Conservation (phyloP, 495 filamentous ascomycete species). For the Rostrohypoxylon terebratum region DNA sequence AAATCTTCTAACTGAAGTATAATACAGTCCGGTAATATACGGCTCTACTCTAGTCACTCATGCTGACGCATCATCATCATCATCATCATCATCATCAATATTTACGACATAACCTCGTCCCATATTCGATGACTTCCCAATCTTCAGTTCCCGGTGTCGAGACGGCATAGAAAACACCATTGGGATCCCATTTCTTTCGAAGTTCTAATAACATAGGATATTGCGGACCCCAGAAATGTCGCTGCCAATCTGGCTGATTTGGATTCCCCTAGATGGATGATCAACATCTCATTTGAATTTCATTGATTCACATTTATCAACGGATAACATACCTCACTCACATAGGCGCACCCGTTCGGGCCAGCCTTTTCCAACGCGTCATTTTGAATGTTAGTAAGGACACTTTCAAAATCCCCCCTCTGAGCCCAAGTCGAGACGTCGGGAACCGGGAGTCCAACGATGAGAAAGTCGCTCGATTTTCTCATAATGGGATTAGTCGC, state of each 20-base stretch:
- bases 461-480: conserved; percentile 61
- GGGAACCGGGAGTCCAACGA: conserved; percentile 54
- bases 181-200: conserved; percentile 69
- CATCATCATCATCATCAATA: not conserved
- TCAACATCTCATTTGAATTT: conserved; percentile 2
- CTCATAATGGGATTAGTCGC: conserved; percentile 58
- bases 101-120: conserved; percentile 57
- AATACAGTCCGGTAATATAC: not conserved
- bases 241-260: conserved; percentile 66
- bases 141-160: conserved; percentile 59
- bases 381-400: conserved; percentile 59
- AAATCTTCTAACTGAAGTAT: not conserved
- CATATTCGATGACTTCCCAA: conserved; percentile 59
- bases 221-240: conserved; percentile 66
- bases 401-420: conserved; percentile 54
- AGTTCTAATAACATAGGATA: conserved; percentile 60
- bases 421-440: conserved; percentile 51
- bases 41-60: not conserved
- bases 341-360: conserved; percentile 56
- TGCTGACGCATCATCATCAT: not conserved
- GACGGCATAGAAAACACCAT: conserved; percentile 62
- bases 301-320: not conserved
- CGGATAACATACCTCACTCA: conserved; percentile 55
- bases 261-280: conserved; percentile 59
- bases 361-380: conserved; percentile 58